Evolutionary conservation across 2,329 filamentous ascomycete species (phyloP).

Genomic region (Botrytis cinerea): DNA sequence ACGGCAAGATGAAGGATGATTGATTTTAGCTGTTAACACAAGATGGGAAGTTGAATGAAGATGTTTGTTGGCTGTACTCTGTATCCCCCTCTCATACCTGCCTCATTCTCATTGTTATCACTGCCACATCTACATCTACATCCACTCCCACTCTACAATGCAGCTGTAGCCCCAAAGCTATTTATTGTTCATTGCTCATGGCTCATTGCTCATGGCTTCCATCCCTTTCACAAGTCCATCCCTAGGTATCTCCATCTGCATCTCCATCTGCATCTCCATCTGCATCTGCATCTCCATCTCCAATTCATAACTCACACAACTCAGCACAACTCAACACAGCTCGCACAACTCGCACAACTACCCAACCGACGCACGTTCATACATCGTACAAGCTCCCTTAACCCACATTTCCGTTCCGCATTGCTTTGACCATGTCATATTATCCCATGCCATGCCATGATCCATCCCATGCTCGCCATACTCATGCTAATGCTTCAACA

Average conservation of each 20-base stretch:
- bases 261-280: background rate
- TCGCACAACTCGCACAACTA: background rate
- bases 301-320: background rate
- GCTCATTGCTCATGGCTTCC: background rate
- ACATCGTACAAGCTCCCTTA: background rate
- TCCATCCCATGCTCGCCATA: constrained; percentile 8
- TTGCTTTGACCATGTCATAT: background rate
- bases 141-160: background rate
- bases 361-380: background rate
- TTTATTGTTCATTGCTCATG: background rate
- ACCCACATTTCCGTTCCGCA: background rate
- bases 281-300: background rate
- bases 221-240: background rate
- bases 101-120: background rate
- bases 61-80: background rate
- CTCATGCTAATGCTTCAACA: background rate
- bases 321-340: background rate
- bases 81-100: background rate
- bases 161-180: background rate
- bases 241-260: background rate
- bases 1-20: background rate
- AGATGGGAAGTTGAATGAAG: background rate
- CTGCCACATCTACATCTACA: background rate
- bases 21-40: background rate
- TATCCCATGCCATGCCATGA: background rate